These are phyloP conservation scores for Mycena leptocephala DNA, from an alignment of 768 basidiomycete genomes.

Conservation along the genomic window DNA sequence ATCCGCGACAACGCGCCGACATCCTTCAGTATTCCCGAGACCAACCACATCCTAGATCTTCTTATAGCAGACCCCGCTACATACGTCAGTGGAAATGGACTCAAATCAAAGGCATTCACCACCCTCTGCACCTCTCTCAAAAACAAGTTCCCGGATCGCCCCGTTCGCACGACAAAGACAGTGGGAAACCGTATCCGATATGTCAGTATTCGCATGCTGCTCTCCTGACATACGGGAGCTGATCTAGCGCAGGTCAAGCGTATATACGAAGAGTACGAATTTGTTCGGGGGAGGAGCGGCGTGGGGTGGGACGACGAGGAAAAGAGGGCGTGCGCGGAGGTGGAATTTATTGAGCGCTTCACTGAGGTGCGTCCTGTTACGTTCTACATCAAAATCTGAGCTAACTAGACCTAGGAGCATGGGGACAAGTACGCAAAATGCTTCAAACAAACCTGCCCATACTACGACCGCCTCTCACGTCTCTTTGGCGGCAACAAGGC, in stretches of 20 bases:
- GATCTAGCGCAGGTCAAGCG: background rate
- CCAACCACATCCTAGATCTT: background rate
- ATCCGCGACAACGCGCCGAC: background rate
- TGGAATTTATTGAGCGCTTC: background rate
- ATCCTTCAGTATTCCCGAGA: background rate
- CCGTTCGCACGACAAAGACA: background rate
- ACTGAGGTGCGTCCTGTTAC: too few species aligned
- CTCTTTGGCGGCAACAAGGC: constrained; percentile 17
- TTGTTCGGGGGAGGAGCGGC: background rate
- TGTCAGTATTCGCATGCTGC: background rate
- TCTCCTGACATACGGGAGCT: background rate
- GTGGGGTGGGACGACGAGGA: background rate
- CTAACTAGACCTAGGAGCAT: background rate
- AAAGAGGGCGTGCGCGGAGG: background rate
- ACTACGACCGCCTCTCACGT: background rate
- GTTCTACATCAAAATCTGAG: too few species aligned
- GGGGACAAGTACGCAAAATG: background rate
- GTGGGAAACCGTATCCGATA: background rate
- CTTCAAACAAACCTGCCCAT: background rate
- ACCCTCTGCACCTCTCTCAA: background rate
- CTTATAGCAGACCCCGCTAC: background rate
- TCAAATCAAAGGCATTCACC: background rate
- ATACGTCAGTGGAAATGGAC: constrained; percentile 13
- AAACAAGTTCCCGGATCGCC: background rate
- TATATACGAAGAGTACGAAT: background rate